These are phyloP conservation scores for Bisporella sp. DNA, from an alignment of 2,329 filamentous ascomycete genomes.

Conservation along the genomic window DNA sequence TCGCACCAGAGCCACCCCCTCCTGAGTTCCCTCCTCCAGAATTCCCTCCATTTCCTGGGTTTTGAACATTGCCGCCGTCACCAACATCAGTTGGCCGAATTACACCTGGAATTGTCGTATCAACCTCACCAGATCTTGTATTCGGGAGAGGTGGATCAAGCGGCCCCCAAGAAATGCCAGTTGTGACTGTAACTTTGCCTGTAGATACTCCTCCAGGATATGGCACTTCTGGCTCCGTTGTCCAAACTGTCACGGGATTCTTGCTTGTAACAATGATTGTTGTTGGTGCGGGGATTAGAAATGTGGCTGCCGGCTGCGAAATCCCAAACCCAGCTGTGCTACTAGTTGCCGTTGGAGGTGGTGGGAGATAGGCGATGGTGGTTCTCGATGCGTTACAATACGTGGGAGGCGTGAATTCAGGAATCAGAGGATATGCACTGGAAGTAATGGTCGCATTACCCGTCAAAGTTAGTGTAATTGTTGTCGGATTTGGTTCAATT, in stretches of 20 bases:
- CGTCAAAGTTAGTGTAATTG: constrained; percentile 17
- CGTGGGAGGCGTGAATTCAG: constrained; percentile 21
- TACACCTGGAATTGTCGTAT: neutral
- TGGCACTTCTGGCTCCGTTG: constrained; percentile 6
- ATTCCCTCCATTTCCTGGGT: neutral
- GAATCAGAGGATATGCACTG: constrained; percentile 1
- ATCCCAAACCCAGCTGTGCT: no score
- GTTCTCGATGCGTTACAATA: constrained; percentile 10
- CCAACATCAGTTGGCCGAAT: neutral
- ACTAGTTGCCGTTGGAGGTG: no score
- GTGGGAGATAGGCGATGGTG: neutral
- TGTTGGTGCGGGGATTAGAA: no score
- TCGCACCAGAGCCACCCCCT: neutral
- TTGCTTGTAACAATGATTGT: constrained; percentile 20
- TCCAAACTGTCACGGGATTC: constrained; percentile 14
- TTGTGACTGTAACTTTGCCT: constrained; percentile 1
- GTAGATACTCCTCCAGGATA: constrained; percentile 5
- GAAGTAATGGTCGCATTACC: constrained; percentile 8
- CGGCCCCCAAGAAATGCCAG: neutral
- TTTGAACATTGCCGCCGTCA: neutral
- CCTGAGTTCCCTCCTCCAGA: neutral
- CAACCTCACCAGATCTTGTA: neutral
- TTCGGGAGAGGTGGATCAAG: neutral
- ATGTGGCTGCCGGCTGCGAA: no score
- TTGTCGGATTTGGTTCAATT: constrained; percentile 21